Percentiles rank a stretch among this genome's conserved stretches.
phyloP scores from a whole-genome alignment of 768 basidiomycete species.

The Roridomyces roridus region DNA sequence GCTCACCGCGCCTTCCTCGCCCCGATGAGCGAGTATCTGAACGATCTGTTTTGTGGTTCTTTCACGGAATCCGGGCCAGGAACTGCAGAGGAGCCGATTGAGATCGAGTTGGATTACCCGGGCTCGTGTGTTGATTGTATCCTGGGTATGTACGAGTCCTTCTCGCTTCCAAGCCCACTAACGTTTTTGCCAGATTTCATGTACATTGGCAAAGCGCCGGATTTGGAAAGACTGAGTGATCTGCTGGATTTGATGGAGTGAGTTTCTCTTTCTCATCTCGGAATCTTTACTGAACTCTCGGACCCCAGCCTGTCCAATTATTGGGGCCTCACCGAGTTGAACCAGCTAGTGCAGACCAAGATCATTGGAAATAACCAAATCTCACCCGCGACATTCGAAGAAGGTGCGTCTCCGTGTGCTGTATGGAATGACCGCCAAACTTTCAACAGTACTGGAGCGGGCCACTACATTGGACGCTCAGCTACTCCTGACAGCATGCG shows the following conservation, averaged over 20 bases:
- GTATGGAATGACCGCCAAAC: background rate
- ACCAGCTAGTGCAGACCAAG: conserved; percentile 23
- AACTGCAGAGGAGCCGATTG: conserved; percentile 24
- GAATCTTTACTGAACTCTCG: background rate
- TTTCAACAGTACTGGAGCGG: conserved; percentile 15
- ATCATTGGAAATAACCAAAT: conserved; percentile 26
- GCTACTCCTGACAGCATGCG: conserved; percentile 24
- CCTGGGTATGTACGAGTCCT: conserved; percentile 7
- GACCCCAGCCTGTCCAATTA: conserved; percentile 22
- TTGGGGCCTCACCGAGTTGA: conserved; percentile 24
- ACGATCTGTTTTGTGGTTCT: conserved; percentile 27
- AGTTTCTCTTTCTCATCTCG: background rate
- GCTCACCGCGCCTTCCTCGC: conserved; percentile 33
- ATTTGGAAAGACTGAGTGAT: conserved; percentile 19
- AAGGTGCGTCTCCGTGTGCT: background rate
- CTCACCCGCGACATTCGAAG: conserved; percentile 25
- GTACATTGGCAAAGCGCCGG: conserved; percentile 18
- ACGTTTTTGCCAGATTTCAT: conserved; percentile 16
- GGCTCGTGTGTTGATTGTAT: conserved; percentile 21
- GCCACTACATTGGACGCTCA: conserved; percentile 24
- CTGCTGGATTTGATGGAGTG: conserved; percentile 26
- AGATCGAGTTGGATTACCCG: conserved; percentile 26
- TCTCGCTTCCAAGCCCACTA: background rate
- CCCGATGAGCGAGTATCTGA: conserved; percentile 31
- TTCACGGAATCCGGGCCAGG: conserved; percentile 26